Conservation (phyloP, 169 alveolate genomes). For the Cryptosporidium ubiquitum region DNA sequence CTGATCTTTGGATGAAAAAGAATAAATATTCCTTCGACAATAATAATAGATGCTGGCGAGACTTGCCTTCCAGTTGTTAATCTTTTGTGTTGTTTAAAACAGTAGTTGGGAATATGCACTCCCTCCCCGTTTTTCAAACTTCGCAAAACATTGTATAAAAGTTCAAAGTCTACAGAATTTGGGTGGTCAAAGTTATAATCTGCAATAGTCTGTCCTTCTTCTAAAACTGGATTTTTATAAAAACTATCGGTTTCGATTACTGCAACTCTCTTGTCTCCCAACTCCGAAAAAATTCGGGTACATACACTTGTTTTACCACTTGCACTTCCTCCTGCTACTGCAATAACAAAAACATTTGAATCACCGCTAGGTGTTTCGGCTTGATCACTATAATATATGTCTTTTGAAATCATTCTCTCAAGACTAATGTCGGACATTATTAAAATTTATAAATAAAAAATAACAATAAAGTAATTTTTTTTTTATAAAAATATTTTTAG, state of each 20-base stretch:
- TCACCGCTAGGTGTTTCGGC: background rate
- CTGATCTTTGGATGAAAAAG: constrained; percentile 83
- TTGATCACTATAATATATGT: background rate
- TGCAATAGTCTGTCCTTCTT: constrained; percentile 79
- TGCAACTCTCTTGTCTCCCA: constrained; percentile 75
- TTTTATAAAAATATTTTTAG: too few relatives aligned
- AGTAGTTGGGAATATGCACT: constrained; percentile 81
- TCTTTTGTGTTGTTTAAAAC: constrained; percentile 78
- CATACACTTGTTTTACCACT: constrained; percentile 85
- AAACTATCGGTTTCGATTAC: constrained; percentile 80
- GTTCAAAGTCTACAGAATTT: constrained; percentile 84
- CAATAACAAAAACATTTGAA: constrained; percentile 76
- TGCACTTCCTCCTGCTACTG: constrained; percentile 87
- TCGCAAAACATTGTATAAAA: constrained; percentile 61
- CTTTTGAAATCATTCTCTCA: background rate
- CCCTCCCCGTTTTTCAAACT: constrained; percentile 76
- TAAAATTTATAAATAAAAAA: background rate
- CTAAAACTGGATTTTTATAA: constrained; percentile 80
- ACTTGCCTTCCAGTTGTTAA: constrained; percentile 59
- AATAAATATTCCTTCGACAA: constrained; percentile 86
- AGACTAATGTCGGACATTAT: background rate
- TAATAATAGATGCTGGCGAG: constrained; percentile 80
- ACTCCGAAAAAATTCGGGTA: constrained; percentile 62
- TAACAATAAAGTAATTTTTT: too few relatives aligned
- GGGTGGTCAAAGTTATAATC: constrained; percentile 88